These are phyloP conservation scores for Chlamydomonas sphaeroides DNA, from an alignment of 139 green algal species.

Conservation along the genomic window DNA sequence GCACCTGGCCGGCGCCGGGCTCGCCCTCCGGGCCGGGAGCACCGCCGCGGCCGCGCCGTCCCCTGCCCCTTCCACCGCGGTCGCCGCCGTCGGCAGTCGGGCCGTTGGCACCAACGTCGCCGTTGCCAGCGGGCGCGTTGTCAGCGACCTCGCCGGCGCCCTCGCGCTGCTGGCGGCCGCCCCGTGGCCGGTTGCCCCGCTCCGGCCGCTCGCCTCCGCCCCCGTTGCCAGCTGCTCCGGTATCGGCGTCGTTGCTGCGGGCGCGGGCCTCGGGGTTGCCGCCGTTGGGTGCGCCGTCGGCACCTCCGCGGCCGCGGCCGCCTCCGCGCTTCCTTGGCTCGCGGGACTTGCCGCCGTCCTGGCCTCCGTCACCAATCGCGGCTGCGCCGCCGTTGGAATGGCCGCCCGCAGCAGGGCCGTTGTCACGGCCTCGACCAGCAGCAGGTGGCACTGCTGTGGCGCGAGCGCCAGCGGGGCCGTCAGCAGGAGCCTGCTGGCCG, in stretches of 20 bases:
- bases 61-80: neutral
- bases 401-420: slow-evolving; percentile 8
- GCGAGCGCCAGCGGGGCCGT: too few relatives aligned
- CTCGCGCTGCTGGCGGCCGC: too few relatives aligned
- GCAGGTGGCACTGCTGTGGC: neutral
- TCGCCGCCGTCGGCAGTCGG: neutral
- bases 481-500: neutral
- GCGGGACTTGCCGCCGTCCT: neutral
- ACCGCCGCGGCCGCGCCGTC: slow-evolving; percentile 9
- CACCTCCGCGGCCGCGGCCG: slow-evolving; percentile 1
- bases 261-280: too few relatives aligned
- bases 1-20: neutral
- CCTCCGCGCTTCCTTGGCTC: slow-evolving; percentile 19
- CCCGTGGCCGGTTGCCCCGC: too few relatives aligned
- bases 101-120: too few relatives aligned
- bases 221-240: too few relatives aligned
- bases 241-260: too few relatives aligned
- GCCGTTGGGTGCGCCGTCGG: too few relatives aligned
- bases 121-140: neutral
- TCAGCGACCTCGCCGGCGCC: too few relatives aligned
- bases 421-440: slow-evolving; percentile 18
- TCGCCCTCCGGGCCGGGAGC: neutral
- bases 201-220: too few relatives aligned
- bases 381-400: slow-evolving; percentile 2
- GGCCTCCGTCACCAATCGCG: slow-evolving; percentile 1